phyloP scores from a whole-genome alignment of 2,329 filamentous ascomycete genomes.

The Camillea tinctor region DNA sequence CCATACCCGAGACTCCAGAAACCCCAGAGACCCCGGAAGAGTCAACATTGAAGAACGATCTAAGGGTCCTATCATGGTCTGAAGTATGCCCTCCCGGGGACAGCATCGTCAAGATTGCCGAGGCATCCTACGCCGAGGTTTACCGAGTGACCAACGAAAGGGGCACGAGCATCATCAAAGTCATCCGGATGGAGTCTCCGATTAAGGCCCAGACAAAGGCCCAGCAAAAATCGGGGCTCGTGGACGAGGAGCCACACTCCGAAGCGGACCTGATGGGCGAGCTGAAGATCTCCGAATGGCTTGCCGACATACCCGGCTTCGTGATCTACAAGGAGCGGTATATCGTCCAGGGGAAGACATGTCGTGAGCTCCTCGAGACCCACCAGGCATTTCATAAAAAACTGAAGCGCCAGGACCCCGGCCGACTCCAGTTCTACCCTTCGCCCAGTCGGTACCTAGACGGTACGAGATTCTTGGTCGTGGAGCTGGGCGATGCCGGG shows the following conservation, averaged over 20 bases:
- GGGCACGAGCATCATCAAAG: conserved; percentile 65
- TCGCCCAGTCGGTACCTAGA: conserved; percentile 59
- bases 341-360: conserved; percentile 55
- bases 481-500: conserved; percentile 64
- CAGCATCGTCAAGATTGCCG: conserved; percentile 61
- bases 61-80: conserved; percentile 53
- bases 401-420: conserved; percentile 54
- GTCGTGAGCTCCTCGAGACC: conserved; percentile 55
- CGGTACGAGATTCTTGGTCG: conserved; percentile 57
- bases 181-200: conserved; percentile 58
- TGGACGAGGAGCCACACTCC: conserved; percentile 58
- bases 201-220: conserved; percentile 58
- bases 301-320: conserved; percentile 64
- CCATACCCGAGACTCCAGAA: conserved; percentile 8
- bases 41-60: conserved; percentile 13
- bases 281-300: conserved; percentile 61
- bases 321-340: conserved; percentile 66
- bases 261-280: conserved; percentile 57
- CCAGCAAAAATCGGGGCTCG: conserved; percentile 51
- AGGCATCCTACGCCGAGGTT: conserved; percentile 66
- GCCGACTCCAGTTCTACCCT: conserved; percentile 59
- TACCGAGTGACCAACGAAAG: conserved; percentile 60
- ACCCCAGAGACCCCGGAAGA: background rate
- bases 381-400: conserved; percentile 57
- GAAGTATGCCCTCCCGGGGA: conserved; percentile 56